Conservation (phyloP, 1,284 basidiomycete genomes). For the Papiliotrema laurentii region DNA sequence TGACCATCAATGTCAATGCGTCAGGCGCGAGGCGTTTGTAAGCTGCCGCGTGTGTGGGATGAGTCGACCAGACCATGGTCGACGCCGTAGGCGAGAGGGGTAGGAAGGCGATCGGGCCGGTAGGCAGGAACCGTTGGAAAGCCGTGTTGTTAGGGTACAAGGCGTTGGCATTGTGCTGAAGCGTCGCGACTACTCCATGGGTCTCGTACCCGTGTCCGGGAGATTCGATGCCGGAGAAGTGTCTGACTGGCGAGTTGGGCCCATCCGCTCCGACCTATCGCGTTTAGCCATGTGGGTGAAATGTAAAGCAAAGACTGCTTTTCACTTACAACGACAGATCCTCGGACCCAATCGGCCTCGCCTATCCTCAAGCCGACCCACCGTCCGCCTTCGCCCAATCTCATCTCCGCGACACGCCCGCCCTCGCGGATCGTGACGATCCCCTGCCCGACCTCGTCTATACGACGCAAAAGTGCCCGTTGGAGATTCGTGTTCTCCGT, state of each 20-base stretch:
- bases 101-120: constrained; percentile 91
- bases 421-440: constrained; percentile 36
- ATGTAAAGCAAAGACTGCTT: neutral
- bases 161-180: constrained; percentile 59
- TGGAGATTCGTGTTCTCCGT: constrained; percentile 90
- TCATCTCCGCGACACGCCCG: constrained; percentile 38
- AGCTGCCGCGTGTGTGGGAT: constrained; percentile 67
- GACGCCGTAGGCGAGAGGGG: constrained; percentile 69
- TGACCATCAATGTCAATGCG: constrained; percentile 72
- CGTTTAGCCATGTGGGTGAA: neutral
- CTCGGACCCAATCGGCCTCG: constrained; percentile 38
- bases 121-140: constrained; percentile 92
- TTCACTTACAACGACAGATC: constrained; percentile 37
- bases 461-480: constrained; percentile 62
- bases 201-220: constrained; percentile 91
- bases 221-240: constrained; percentile 78
- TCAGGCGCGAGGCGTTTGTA: constrained; percentile 64
- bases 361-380: constrained; percentile 43
- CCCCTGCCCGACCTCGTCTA: constrained; percentile 27
- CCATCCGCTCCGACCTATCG: constrained; percentile 89
- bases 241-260: constrained; percentile 85
- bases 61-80: constrained; percentile 94
- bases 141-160: constrained; percentile 68
- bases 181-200: constrained; percentile 85
- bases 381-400: constrained; percentile 34